Evolutionary conservation across 352 stramenopile genomes (phyloP).

Genomic region (Pythium diclinum): DNA sequence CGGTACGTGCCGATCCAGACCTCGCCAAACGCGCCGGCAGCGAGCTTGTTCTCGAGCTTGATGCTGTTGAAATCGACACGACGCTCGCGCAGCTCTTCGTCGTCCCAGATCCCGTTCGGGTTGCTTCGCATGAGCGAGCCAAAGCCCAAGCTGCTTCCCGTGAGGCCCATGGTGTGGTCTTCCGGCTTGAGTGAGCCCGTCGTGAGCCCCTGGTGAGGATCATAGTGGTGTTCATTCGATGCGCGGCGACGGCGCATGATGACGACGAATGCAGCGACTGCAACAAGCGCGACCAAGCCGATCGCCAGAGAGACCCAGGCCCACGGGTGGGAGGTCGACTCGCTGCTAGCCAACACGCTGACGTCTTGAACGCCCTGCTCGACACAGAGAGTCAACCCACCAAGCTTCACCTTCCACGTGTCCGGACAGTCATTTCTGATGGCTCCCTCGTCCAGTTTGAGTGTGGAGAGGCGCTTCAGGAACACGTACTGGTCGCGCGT

Average conservation of each 20-base stretch:
- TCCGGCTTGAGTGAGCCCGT: conserved; percentile 4
- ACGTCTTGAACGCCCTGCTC: not conserved
- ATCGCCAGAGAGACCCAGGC: conserved; percentile 10
- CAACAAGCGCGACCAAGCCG: not conserved
- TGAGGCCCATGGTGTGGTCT: conserved; percentile 10
- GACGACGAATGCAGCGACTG: conserved; percentile 7
- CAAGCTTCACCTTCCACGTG: conserved; percentile 8
- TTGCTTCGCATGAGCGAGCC: conserved; percentile 12
- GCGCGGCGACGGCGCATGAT: conserved; percentile 14
- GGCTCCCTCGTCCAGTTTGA: conserved; percentile 10
- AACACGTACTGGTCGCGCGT: conserved; percentile 17
- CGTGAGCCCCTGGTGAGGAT: not conserved
- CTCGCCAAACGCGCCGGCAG: conserved; percentile 60
- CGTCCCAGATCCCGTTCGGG: conserved; percentile 39
- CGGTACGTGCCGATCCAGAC: conserved; percentile 72
- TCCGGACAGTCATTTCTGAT: conserved; percentile 13
- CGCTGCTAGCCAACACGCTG: not conserved
- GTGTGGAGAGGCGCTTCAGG: conserved; percentile 13
- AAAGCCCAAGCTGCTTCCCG: not conserved
- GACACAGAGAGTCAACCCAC: conserved; percentile 10
- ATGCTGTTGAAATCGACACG: conserved; percentile 66
- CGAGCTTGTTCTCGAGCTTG: conserved; percentile 53
- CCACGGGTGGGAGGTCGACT: conserved; percentile 1
- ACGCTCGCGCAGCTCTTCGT: conserved; percentile 57
- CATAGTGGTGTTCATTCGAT: conserved; percentile 4